A percentile compares a stretch with the other conserved stretches of the same genome.
Evolutionary conservation across 805 yeast species (phyloP).

Genomic region (Pichia cabralensis): DNA sequence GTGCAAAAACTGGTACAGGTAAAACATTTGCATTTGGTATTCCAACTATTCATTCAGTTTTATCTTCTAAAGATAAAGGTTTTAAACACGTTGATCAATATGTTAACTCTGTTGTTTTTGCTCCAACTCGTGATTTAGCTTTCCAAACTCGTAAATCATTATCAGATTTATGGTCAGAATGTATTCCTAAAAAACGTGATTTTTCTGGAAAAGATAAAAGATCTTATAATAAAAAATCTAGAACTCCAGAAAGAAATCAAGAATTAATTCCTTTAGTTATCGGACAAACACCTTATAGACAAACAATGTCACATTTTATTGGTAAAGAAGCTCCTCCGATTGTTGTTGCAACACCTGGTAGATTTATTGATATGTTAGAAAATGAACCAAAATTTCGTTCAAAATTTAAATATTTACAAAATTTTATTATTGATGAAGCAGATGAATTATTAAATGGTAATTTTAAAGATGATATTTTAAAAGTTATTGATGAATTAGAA

Average conservation of each 20-base stretch:
- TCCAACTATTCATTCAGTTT: slow-evolving; percentile 57
- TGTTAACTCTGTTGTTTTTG: slow-evolving; percentile 58
- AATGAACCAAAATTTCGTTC: slow-evolving; percentile 34
- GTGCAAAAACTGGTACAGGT: slow-evolving; percentile 95
- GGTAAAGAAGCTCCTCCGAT: slow-evolving; percentile 39
- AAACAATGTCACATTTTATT: slow-evolving; percentile 10
- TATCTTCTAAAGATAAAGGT: slow-evolving; percentile 17
- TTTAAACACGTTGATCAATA: slow-evolving; percentile 18
- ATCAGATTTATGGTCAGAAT: slow-evolving; percentile 29
- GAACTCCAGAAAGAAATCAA: slow-evolving; percentile 2
- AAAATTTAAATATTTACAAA: slow-evolving; percentile 44
- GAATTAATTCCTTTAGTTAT: slow-evolving; percentile 41
- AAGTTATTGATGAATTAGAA: slow-evolving; percentile 41
- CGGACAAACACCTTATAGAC: slow-evolving; percentile 12
- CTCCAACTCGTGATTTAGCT: slow-evolving; percentile 91
- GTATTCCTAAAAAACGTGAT: slow-evolving; percentile 7
- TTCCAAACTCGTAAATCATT: slow-evolving; percentile 67
- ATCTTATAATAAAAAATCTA: background rate
- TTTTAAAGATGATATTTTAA: slow-evolving; percentile 55
- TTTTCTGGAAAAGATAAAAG: background rate
- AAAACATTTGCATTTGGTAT: slow-evolving; percentile 84
- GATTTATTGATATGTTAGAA: slow-evolving; percentile 53
- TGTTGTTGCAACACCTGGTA: slow-evolving; percentile 84
- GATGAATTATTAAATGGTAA: slow-evolving; percentile 79
- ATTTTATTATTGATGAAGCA: slow-evolving; percentile 82